Evolutionary conservation across 176 grass and related monocot species (phyloP), one percentile per base, ranked within the genome.

Genomic region (Tillandsia fasciculata): DNA sequence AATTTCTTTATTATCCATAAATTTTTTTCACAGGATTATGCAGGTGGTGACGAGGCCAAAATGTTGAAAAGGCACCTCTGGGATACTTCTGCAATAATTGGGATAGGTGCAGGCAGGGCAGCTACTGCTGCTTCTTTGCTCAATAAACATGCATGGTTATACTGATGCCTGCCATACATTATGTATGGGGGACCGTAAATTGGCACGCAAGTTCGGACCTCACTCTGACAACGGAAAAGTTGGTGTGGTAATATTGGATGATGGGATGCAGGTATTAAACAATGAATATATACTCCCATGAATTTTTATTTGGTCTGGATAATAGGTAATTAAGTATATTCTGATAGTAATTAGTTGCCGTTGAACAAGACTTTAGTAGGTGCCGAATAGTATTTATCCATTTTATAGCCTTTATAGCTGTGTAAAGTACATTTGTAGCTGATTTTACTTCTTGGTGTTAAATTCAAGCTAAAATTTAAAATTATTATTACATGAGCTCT

Each of bases 261-360:
- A 96, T 33, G 93, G 93, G 57, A 92, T 96, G 93, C 86, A 96
- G 92, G 88, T 87, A 66, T 73, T 42, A 42, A 42, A 42, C 33
- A 42, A 42, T 42, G 33, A 42, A 42, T 42, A 42, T 42, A 42
- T 42, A 6, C 33, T 42, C 33, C 6, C 33, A 42, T 42, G 33
- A 42, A 42, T 42, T 42, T 42, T 42, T 42, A 6, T 42, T 42
- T 42, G 33, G 33, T 42, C 33, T 42, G 33, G 33, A 6, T 6
- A 42, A 42, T 42, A 42, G 33, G 33, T 42, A 42, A 42, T 42
- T 42, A 42, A 42, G 33, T 42, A 42, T 42, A 42, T 42, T 42
- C 4, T 42, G 33, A 42, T 42, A 42, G 33, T n/a, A n/a, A n/a
- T 42, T 42, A 42, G 33, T 42, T 42, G 3, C 33, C 33, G 3